These are phyloP conservation scores for Jimgerdemannia flammicorona DNA, from an alignment of 192 early-diverging fungal species.

Conservation along the genomic window DNA sequence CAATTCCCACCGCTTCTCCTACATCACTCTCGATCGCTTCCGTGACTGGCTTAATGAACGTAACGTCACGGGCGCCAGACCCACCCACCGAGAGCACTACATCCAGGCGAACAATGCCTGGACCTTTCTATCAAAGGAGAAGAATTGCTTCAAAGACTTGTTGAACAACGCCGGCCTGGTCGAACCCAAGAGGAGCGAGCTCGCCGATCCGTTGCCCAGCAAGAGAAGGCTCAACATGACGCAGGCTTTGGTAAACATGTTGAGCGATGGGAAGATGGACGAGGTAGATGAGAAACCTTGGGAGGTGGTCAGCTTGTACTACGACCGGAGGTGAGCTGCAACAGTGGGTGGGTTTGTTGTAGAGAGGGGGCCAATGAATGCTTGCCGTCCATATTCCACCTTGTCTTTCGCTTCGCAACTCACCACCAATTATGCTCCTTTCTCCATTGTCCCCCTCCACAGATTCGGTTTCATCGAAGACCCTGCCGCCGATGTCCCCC, in stretches of 20 bases:
- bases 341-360: neutral
- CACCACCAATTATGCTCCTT: too few relatives aligned
- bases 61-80: constrained; percentile 3
- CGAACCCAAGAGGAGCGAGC: neutral
- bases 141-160: constrained; percentile 24
- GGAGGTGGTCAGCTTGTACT: constrained; percentile 29
- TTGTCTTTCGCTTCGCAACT: too few relatives aligned
- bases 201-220: constrained; percentile 9
- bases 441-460: too few relatives aligned
- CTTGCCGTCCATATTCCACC: too few relatives aligned
- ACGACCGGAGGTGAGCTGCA: constrained; percentile 28
- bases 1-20: constrained; percentile 21
- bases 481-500: constrained; percentile 4
- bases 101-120: constrained; percentile 13
- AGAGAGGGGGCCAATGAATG: too few relatives aligned
- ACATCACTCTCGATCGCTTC: constrained; percentile 28
- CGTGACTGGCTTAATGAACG: constrained; percentile 21
- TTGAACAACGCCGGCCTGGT: constrained; percentile 11
- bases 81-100: constrained; percentile 21
- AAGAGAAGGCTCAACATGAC: constrained; percentile 2
- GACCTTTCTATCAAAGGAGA: constrained; percentile 6
- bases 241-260: constrained; percentile 4
- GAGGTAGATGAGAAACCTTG: neutral
- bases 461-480: constrained; percentile 26
- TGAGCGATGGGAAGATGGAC: neutral